These are phyloP conservation scores for Phaeosphaeria sp. DNA, from an alignment of 2,329 filamentous ascomycete genomes.

Conservation along the genomic window DNA sequence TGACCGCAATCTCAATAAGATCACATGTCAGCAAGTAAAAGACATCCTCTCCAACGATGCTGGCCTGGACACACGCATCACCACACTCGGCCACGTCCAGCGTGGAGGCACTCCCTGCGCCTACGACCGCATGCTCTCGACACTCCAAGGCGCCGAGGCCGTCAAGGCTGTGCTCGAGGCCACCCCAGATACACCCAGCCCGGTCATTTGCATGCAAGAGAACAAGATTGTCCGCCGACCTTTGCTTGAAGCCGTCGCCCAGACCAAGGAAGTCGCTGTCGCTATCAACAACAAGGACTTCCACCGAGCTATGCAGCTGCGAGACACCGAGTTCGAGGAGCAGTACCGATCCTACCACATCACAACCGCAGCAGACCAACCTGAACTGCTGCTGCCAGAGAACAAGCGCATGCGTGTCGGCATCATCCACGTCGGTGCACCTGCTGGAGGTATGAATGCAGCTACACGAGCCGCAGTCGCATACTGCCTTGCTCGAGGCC, in stretches of 20 bases:
- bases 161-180: slow-evolving; percentile 43
- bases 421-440: slow-evolving; percentile 95
- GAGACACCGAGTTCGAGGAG: slow-evolving; percentile 92
- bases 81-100: slow-evolving; percentile 96
- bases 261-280: slow-evolving; percentile 83
- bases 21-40: slow-evolving; percentile 82
- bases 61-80: slow-evolving; percentile 89
- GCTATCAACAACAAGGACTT: slow-evolving; percentile 89
- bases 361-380: slow-evolving; percentile 82
- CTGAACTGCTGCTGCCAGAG: slow-evolving; percentile 70
- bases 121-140: slow-evolving; percentile 92
- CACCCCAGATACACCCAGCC: slow-evolving; percentile 86
- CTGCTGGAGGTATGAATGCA: slow-evolving; percentile 97
- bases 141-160: slow-evolving; percentile 70
- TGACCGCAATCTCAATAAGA: slow-evolving; percentile 77
- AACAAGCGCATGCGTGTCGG: slow-evolving; percentile 90
- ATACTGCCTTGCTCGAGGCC: slow-evolving; percentile 90
- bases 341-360: slow-evolving; percentile 91
- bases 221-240: slow-evolving; percentile 96
- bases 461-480: slow-evolving; percentile 91
- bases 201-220: slow-evolving; percentile 95
- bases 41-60: slow-evolving; percentile 83
- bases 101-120: slow-evolving; percentile 90
- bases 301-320: slow-evolving; percentile 81
- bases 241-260: slow-evolving; percentile 84